phyloP scores from a whole-genome alignment of 176 grass and related monocot genomes.

The Alopecurus myosuroides region DNA sequence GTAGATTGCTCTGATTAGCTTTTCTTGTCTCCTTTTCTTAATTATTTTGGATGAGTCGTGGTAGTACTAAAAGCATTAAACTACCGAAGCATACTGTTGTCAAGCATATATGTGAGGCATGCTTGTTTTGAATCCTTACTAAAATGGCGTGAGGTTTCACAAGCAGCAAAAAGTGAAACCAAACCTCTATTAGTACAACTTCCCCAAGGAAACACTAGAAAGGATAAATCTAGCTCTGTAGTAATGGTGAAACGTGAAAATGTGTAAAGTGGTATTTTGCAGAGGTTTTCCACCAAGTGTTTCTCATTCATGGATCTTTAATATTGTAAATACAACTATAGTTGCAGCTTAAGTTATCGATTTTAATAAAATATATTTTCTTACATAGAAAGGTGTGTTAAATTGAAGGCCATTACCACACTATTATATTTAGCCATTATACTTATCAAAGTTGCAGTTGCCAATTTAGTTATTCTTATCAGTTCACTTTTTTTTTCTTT shows the following conservation, averaged over 20 bases:
- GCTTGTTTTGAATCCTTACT: neutral
- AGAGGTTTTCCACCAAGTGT: neutral
- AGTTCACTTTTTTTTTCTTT: too few relatives aligned
- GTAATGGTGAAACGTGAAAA: neutral
- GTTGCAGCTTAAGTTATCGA: neutral
- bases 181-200: neutral
- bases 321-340: neutral
- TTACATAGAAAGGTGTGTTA: neutral
- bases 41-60: neutral
- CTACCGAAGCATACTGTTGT: neutral
- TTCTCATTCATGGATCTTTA: constrained; percentile 1
- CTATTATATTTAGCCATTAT: too few relatives aligned
- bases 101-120: neutral
- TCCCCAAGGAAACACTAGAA: neutral
- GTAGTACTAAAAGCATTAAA: neutral
- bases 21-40: neutral
- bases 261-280: neutral
- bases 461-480: too few relatives aligned
- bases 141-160: neutral
- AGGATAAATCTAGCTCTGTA: neutral
- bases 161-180: neutral
- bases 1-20: neutral
- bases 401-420: too few relatives aligned
- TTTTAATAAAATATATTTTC: neutral
- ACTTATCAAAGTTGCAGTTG: too few relatives aligned